Base-by-base conservation (phyloP, 768 basidiomycete genomes). In the Russula foetens region DNA sequence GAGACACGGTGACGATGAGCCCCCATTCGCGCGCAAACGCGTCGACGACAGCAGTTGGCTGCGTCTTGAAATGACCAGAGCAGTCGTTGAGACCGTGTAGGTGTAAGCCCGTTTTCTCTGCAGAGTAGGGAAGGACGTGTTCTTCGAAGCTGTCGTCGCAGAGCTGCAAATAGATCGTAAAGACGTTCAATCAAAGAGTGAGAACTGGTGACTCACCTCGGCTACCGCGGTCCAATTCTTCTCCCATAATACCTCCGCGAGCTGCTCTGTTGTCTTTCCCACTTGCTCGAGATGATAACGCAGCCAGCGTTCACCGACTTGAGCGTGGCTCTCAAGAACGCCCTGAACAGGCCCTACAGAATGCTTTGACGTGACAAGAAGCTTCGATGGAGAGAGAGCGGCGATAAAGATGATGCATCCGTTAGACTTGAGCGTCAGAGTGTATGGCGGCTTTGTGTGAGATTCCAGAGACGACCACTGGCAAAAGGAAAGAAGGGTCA, bases 101-200 rank as follows among this genome's bases (percentile, higher is more conserved):
- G 67, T 98, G 92, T 0, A 98, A 82, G 4, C 95, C 96, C 0
- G 92, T 90, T 60, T 84, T 83, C 21, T 96, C 86, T 3, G 83
- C 78, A 0, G 91, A 75, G 69, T 93, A 96, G 0, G 83, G 76
- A 0, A 99, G 80, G 56, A 98, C 96, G 68, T 99, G 97, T 70
- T 98, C 96, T 68, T 99, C 97, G 71, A 98, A 98, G 0, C 81
- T 82, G 72, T 99, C 97, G 68, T 99, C 97, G 70, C 97, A 99
- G 7, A 99, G 85, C 95, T 98, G 67, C 0, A 19, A 0, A 21
- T 2, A 35, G 35, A 11, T n/a, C 6, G 33, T 43, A 31, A 58
- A 6, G 0, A 1, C n/a, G n/a, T n/a, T n/a, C n/a, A 35, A n/a
- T 39, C n/a, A 14, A 15, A 3, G 47, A 1, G n/a, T 28, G 39